Base-by-base conservation (phyloP, 371 early-diverging fungal species). In the Amoeboradix gromovi region DNA sequence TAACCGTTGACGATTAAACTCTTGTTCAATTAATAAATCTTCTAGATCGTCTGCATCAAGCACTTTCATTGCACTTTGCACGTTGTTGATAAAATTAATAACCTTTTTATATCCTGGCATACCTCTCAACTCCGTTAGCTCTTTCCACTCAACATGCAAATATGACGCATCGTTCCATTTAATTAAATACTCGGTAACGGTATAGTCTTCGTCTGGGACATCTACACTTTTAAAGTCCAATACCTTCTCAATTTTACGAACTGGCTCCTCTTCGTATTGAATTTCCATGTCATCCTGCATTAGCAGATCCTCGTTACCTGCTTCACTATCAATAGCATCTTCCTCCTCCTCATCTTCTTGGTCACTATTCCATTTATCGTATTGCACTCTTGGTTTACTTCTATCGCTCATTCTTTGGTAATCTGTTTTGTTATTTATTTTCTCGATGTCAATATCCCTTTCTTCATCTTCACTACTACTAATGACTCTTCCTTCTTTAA, bases 21-120 rank as follows among this genome's bases (percentile, higher is more conserved):
- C 67, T 67, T 29, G 67, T 29, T 29, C 67, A 17, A 67, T 67
- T 16, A 67, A 17, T 67, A 29, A 28, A 67, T 67, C 28, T 67
- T 67, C 67, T 48, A 48, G 22, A 48, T 48, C 48, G 5, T 48
- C 48, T 12, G 22, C 48, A 48, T 48, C 48, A 48, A 48, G 48
- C 22, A 12, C 48, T 12, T 5, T 12, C 48, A 48, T 48, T 48
- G 48, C 48, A 48, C 22, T 48, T 48, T 48, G 48, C 5, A 48
- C 48, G 22, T 5, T 48, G 22, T 48, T 48, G 48, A 48, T 48
- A 48, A 48, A 48, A 48, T 48, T 48, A 48, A 48, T 48, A 48
- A 48, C 48, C 48, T 48, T 48, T 22, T 48, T 48, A 48, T 48
- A 48, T 5, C 48, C 48, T 48, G 12, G 12, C 12, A 48, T 48